phyloP scores from a whole-genome alignment of 108 stramenopile genomes.

The Cyclotella atomus region DNA sequence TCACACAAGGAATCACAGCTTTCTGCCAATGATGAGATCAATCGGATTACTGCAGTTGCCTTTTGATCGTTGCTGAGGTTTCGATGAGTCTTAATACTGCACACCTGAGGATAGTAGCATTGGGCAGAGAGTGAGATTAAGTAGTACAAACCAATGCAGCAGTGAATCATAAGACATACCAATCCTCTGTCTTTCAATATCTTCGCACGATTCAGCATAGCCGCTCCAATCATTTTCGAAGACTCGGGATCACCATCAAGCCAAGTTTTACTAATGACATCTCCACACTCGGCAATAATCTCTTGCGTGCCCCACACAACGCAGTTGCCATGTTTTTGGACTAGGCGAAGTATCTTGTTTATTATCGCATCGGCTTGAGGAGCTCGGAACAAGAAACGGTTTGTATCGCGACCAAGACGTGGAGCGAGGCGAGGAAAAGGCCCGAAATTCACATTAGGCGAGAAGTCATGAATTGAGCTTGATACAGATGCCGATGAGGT shows the following conservation, averaged over 20 bases:
- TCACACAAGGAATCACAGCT: constrained; percentile 84
- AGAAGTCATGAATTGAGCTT: not conserved
- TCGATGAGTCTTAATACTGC: constrained; percentile 65
- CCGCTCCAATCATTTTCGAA: constrained; percentile 58
- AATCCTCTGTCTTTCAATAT: constrained; percentile 56
- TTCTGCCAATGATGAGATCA: constrained; percentile 64
- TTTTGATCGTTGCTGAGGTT: constrained; percentile 73
- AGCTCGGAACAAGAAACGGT: constrained; percentile 31
- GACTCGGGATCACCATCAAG: constrained; percentile 75
- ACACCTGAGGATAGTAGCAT: constrained; percentile 11
- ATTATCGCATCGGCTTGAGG: constrained; percentile 54
- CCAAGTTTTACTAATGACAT: constrained; percentile 64
- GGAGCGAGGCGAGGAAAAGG: not conserved
- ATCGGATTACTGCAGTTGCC: constrained; percentile 71
- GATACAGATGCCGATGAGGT: not conserved
- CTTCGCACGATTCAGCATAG: constrained; percentile 67
- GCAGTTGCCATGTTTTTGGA: constrained; percentile 72
- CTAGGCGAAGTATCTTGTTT: constrained; percentile 55
- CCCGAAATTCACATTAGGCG: not conserved
- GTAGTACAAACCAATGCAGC: not conserved
- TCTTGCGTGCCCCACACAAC: constrained; percentile 87
- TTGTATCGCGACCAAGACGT: constrained; percentile 7
- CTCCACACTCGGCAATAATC: constrained; percentile 64
- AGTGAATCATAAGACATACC: constrained; percentile 8
- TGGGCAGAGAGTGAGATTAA: not conserved